Percentiles rank a stretch among this genome's conserved stretches.
Evolutionary conservation across 2,329 filamentous ascomycete genomes (phyloP).

Genomic region (Colletotrichum somersetense): DNA sequence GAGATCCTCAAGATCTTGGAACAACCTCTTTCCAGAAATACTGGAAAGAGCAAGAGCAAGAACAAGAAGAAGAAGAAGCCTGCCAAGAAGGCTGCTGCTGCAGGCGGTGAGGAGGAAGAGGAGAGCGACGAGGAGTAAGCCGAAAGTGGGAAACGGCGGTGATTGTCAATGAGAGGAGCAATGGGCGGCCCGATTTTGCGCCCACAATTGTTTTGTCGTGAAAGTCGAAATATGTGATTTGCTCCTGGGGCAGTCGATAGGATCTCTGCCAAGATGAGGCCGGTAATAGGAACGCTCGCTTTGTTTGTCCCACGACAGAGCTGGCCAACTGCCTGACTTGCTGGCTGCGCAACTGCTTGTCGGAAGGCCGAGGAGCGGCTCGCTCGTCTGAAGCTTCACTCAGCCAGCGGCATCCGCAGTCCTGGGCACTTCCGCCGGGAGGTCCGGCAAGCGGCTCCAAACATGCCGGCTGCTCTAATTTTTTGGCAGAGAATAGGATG

Average conservation of each 20-base stretch:
- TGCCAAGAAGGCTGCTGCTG: conserved; percentile 58
- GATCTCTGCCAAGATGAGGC: conserved; percentile 29
- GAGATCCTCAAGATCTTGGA: conserved; percentile 95
- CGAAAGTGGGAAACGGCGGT: conserved; percentile 18
- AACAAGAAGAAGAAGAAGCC: conserved; percentile 81
- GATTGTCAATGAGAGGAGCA: conserved; percentile 37
- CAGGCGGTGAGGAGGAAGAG: conserved; percentile 48
- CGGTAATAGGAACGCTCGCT: conserved; percentile 41
- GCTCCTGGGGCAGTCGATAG: conserved; percentile 31
- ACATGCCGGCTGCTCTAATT: not conserved
- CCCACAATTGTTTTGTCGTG: conserved; percentile 36
- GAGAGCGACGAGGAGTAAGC: conserved; percentile 54
- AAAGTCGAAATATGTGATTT: conserved; percentile 40
- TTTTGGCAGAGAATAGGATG: conserved; percentile 23
- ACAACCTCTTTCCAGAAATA: conserved; percentile 86
- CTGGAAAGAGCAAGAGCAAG: conserved; percentile 95
- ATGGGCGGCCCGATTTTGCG: conserved; percentile 32
- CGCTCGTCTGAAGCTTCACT: conserved; percentile 21
- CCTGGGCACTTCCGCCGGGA: not conserved
- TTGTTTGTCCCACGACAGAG: conserved; percentile 45
- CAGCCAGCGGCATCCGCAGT: conserved; percentile 17
- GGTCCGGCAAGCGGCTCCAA: conserved; percentile 6
- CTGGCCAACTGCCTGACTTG: conserved; percentile 20
- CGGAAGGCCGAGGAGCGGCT: conserved; percentile 15
- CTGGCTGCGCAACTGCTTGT: conserved; percentile 24